Percentiles rank a stretch among this genome's conserved stretches.
Evolutionary conservation across 2,329 filamentous ascomycete species (phyloP).

Genomic region (Fusarium longipes): DNA sequence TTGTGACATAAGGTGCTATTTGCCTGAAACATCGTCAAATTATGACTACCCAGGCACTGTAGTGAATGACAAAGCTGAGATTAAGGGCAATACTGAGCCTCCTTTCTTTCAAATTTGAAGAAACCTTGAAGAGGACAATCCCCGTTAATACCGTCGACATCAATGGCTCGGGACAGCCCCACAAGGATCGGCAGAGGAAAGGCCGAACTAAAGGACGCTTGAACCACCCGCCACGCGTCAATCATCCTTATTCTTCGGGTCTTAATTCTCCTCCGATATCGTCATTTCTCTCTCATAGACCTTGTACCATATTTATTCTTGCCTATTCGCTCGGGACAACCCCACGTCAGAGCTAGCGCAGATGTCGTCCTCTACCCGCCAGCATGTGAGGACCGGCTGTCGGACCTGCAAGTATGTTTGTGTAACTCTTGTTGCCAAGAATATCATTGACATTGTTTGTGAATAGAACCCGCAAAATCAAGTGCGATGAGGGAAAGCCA

Average conservation of each 20-base stretch:
- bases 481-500: constrained; percentile 8
- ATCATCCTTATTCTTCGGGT: neutral
- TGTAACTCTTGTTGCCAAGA: neutral
- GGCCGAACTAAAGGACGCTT: neutral
- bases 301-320: neutral
- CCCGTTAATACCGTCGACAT: neutral
- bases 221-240: neutral
- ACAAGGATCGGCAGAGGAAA: neutral
- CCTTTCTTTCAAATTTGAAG: too few species aligned
- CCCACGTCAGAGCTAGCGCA: neutral
- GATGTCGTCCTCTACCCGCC: neutral
- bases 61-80: too few species aligned
- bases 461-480: constrained; percentile 3
- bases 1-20: too few species aligned
- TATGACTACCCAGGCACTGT: too few species aligned
- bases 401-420: constrained; percentile 14
- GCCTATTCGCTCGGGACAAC: neutral
- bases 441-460: neutral
- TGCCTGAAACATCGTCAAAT: too few species aligned
- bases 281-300: neutral
- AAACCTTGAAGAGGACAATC: neutral
- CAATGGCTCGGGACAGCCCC: constrained; percentile 3
- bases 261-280: neutral
- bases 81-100: too few species aligned
- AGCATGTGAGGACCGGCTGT: constrained; percentile 1